Conservation (phyloP, 768 basidiomycete genomes). For the Pleurotus giganteus region DNA sequence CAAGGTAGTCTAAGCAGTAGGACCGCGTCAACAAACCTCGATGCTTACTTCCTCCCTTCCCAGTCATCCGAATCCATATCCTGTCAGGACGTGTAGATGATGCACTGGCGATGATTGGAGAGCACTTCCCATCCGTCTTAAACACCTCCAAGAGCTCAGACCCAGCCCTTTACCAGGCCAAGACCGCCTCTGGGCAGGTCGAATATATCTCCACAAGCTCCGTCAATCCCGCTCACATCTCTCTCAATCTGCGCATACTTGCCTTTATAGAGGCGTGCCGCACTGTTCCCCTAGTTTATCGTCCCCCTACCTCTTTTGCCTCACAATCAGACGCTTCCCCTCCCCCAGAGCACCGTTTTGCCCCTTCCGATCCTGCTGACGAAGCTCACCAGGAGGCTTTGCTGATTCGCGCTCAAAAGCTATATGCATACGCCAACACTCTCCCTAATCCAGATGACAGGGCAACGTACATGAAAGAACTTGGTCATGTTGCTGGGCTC, state of each 20-base stretch:
- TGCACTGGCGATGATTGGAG: slow-evolving; percentile 63
- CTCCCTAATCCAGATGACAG: slow-evolving; percentile 57
- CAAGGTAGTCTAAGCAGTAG: slow-evolving; percentile 42
- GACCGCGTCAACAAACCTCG: too few species aligned
- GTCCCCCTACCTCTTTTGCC: slow-evolving; percentile 18
- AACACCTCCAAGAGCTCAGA: slow-evolving; percentile 19
- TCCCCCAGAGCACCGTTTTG: neutral
- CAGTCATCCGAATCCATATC: slow-evolving; percentile 71
- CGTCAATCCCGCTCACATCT: slow-evolving; percentile 70
- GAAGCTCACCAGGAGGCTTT: slow-evolving; percentile 44
- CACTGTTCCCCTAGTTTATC: slow-evolving; percentile 58
- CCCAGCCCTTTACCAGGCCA: slow-evolving; percentile 17
- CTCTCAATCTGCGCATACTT: slow-evolving; percentile 83
- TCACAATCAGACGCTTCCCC: slow-evolving; percentile 12
- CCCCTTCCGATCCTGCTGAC: slow-evolving; percentile 11
- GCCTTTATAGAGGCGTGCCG: slow-evolving; percentile 86
- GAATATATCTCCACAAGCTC: slow-evolving; percentile 61
- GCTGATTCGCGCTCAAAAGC: slow-evolving; percentile 59
- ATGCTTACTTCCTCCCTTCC: neutral
- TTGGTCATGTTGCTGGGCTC: slow-evolving; percentile 71
- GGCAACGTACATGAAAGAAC: slow-evolving; percentile 62
- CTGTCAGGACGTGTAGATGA: slow-evolving; percentile 75
- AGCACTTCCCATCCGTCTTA: slow-evolving; percentile 76
- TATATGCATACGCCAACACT: slow-evolving; percentile 59
- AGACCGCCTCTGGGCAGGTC: slow-evolving; percentile 31